Base-by-base conservation (phyloP, 495 filamentous ascomycete genomes). In the Aspergillus cristatus region DNA sequence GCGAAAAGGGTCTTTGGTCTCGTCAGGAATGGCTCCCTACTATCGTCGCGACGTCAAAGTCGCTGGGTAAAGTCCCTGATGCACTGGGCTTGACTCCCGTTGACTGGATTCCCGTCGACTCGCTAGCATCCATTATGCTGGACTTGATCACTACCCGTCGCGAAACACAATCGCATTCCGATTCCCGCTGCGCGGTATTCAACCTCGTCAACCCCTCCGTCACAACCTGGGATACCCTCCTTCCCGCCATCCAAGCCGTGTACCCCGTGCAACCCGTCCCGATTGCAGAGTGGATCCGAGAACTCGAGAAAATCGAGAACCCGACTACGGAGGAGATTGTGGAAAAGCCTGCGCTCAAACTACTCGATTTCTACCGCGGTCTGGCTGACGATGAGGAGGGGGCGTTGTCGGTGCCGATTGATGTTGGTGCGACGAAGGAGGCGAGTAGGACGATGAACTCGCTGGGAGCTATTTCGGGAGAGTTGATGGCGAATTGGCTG, bases 11-110 rank as follows among this genome's bases (percentile, higher is more conserved):
- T 0, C 26, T 41, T 6, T 67, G 63, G 62, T 65, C 57, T 32
- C 35, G 34, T 15, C 41, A 52, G 2, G 63, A 67, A 20, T 65
- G 60, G 62, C n/a, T 63, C 0, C 54, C 59, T 0, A 43, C 49
- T 1, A 18, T 66, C 13, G 35, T 64, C 2, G 38, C 45, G 12
- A 54, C 56, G 4, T 58, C 56, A 0, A 36, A 40, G 32, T 6
- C 40, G 0, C 22, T 53, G 2, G 43, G 46, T 0, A 42, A 44
- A 38, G 31, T 53, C 1, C 42, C 50, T 2, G 12, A 15, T 12
- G 18, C 17, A 22, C 22, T 46, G 13, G 46, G 40, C 1, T 34
- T 14, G 10, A 38, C 18, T 29, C 7, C 6, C 3, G 29, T 49
- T 10, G 42, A 46, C 35, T 48, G 46, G 41, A 41, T 53, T 1